Conservation (phyloP, 495 filamentous ascomycete species). For the Penicillium atrosanguineum region DNA sequence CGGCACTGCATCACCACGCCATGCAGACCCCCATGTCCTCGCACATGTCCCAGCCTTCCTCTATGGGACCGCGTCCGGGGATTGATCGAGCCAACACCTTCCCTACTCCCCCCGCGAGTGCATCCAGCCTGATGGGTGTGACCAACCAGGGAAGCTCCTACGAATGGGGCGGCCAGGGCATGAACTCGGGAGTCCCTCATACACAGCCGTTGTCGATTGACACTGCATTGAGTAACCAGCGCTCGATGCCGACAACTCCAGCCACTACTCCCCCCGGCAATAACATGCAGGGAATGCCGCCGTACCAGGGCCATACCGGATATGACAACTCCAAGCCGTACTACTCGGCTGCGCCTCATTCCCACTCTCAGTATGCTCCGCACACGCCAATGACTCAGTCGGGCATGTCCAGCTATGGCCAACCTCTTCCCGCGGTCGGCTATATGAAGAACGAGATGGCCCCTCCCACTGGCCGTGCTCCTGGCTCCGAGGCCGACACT, state of each 20-base stretch:
- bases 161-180: constrained; percentile 69
- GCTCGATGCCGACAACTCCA: constrained; percentile 91
- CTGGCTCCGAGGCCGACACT: constrained; percentile 57
- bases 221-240: constrained; percentile 72
- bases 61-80: constrained; percentile 69
- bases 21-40: constrained; percentile 66
- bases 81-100: constrained; percentile 86
- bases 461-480: constrained; percentile 66
- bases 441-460: constrained; percentile 94
- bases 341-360: constrained; percentile 71
- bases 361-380: constrained; percentile 67
- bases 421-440: constrained; percentile 50
- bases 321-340: constrained; percentile 79
- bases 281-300: constrained; percentile 72
- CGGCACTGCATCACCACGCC: constrained; percentile 76
- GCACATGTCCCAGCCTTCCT: constrained; percentile 65
- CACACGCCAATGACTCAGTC: constrained; percentile 60
- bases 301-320: constrained; percentile 65
- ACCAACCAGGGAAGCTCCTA: constrained; percentile 69
- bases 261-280: constrained; percentile 88
- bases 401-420: constrained; percentile 68
- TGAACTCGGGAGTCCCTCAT: constrained; percentile 60
- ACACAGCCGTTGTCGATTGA: constrained; percentile 82
- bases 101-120: constrained; percentile 90
- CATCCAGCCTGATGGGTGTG: constrained; percentile 85